Conservation (phyloP, 2,329 filamentous ascomycete species). For the Hypoxylon sp. region DNA sequence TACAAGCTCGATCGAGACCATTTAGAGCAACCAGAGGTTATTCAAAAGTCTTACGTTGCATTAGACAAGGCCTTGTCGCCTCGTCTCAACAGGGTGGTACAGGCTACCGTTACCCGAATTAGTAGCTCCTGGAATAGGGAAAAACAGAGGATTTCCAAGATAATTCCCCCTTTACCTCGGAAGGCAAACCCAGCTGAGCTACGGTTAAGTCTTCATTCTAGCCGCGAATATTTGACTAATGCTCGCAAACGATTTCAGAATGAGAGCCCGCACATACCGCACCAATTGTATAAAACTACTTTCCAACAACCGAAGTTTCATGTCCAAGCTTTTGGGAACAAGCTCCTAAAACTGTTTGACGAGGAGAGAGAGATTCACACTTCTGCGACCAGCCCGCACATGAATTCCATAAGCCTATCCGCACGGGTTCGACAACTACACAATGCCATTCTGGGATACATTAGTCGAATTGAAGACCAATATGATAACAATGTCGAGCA, state of each 20-base stretch:
- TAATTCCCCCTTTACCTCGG: constrained; percentile 60
- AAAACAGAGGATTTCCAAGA: constrained; percentile 56
- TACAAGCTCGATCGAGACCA: constrained; percentile 68
- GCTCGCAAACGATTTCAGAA: constrained; percentile 31
- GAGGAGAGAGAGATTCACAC: constrained; percentile 31
- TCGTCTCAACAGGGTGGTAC: constrained; percentile 51
- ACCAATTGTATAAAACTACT: background rate
- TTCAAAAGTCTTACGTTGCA: constrained; percentile 45
- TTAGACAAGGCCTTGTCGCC: constrained; percentile 53
- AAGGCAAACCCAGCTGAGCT: constrained; percentile 54
- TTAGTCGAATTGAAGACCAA: constrained; percentile 52
- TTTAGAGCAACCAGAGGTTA: constrained; percentile 28
- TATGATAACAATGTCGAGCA: constrained; percentile 64
- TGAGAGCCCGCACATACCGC: background rate
- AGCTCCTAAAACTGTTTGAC: constrained; percentile 36
- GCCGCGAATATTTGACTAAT: constrained; percentile 53
- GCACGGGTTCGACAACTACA: constrained; percentile 49
- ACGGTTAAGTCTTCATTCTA: constrained; percentile 58
- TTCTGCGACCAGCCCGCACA: background rate
- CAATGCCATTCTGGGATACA: constrained; percentile 56
- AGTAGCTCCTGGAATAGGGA: constrained; percentile 57
- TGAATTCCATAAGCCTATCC: background rate
- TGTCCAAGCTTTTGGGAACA: constrained; percentile 29
- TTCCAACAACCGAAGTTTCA: constrained; percentile 27
- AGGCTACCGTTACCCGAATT: constrained; percentile 51